These are phyloP conservation scores for Spathaspora sp. DNA, from an alignment of 1,139 yeast species.

Conservation along the genomic window DNA sequence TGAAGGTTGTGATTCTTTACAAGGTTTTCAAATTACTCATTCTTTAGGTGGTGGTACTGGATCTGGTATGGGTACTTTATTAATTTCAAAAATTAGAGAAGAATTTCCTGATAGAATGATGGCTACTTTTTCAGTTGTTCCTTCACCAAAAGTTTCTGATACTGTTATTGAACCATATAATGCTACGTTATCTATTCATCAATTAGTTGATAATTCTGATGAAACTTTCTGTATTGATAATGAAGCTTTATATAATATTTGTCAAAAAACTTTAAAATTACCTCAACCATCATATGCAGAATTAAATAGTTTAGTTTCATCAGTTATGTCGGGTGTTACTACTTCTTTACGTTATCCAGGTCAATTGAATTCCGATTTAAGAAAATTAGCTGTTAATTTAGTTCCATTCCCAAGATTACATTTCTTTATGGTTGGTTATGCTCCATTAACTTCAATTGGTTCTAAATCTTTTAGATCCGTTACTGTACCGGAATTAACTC, in stretches of 20 bases:
- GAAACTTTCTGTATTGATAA: slow-evolving; percentile 94
- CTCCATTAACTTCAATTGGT: slow-evolving; percentile 81
- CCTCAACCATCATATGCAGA: slow-evolving; percentile 77
- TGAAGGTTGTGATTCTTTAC: slow-evolving; percentile 87
- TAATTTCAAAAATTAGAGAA: slow-evolving; percentile 78
- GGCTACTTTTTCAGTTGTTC: slow-evolving; percentile 92
- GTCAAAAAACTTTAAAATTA: slow-evolving; percentile 80
- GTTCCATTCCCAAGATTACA: slow-evolving; percentile 95
- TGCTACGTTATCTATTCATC: slow-evolving; percentile 90
- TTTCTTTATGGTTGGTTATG: slow-evolving; percentile 93
- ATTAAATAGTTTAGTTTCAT: slow-evolving; percentile 76
- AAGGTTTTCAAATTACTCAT: slow-evolving; percentile 92
- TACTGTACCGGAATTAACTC: slow-evolving; percentile 88
- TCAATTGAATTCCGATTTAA: slow-evolving; percentile 85
- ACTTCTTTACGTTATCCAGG: slow-evolving; percentile 92
- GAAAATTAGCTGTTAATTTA: slow-evolving; percentile 88
- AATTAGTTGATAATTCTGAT: slow-evolving; percentile 84
- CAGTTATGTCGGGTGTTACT: slow-evolving; percentile 92
- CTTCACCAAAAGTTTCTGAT: slow-evolving; percentile 87
- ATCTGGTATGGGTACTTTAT: slow-evolving; percentile 90
- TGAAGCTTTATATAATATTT: slow-evolving; percentile 87
- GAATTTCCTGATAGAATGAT: slow-evolving; percentile 94
- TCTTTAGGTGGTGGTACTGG: slow-evolving; percentile 98
- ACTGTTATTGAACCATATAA: slow-evolving; percentile 94
- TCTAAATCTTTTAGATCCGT: slow-evolving; percentile 80